phyloP scores from a whole-genome alignment of 2,329 filamentous ascomycete species.

The Penicillium crustosum region DNA sequence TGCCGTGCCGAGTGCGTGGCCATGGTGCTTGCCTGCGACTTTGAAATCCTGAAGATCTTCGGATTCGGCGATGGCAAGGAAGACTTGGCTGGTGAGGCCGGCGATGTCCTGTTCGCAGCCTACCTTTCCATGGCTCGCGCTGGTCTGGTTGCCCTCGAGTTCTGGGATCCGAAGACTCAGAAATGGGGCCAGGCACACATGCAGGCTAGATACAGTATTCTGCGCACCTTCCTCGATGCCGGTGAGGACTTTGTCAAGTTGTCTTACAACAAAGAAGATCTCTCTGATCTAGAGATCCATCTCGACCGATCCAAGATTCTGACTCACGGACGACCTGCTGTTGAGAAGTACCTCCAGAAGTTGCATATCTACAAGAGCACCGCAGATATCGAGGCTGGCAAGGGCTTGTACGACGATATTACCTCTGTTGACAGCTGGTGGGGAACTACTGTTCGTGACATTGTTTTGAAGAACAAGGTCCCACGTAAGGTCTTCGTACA shows the following conservation, averaged over 20 bases:
- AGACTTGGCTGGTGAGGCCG: constrained; percentile 73
- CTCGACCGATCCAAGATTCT: constrained; percentile 86
- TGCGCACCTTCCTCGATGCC: constrained; percentile 73
- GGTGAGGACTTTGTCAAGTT: constrained; percentile 85
- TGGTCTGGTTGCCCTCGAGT: constrained; percentile 84
- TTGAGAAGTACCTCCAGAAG: constrained; percentile 85
- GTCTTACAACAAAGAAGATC: constrained; percentile 68
- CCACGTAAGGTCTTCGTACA: constrained; percentile 79
- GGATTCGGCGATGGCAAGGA: constrained; percentile 77
- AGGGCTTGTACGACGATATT: constrained; percentile 77
- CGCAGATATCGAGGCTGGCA: constrained; percentile 76
- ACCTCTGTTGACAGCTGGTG: constrained; percentile 83
- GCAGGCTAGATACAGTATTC: constrained; percentile 85
- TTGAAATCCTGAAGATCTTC: constrained; percentile 84
- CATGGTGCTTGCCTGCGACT: constrained; percentile 87
- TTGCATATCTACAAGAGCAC: constrained; percentile 91
- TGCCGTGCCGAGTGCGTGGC: constrained; percentile 92
- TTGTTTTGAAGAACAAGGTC: constrained; percentile 61
- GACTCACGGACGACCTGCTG: constrained; percentile 75
- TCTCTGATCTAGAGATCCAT: constrained; percentile 78
- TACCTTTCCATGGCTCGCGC: constrained; percentile 94
- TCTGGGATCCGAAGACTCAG: constrained; percentile 86
- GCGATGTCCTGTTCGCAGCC: constrained; percentile 81
- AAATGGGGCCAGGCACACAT: constrained; percentile 95
- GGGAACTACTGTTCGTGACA: constrained; percentile 70